Percentiles rank a stretch among this genome's conserved stretches.
These are phyloP conservation scores for Pseudocercospora fijiensis DNA, from an alignment of 2,329 filamentous ascomycete species.

Conservation along the genomic window DNA sequence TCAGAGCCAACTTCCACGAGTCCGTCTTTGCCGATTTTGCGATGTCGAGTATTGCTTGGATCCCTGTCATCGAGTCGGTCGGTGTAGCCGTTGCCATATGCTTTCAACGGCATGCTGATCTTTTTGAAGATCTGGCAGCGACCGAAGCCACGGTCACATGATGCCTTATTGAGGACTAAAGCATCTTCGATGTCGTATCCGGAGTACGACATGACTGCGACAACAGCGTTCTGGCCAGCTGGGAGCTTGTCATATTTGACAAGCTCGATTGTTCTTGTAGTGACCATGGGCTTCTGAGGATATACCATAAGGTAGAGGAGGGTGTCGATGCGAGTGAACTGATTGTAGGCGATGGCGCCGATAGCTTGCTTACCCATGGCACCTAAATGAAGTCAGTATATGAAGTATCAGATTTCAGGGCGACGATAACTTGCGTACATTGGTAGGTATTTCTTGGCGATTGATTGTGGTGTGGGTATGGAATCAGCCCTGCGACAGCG, in stretches of 20 bases:
- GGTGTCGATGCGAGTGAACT: slow-evolving; percentile 95
- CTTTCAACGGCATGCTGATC: slow-evolving; percentile 79
- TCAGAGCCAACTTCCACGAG: slow-evolving; percentile 81
- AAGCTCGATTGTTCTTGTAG: slow-evolving; percentile 92
- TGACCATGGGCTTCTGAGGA: slow-evolving; percentile 95
- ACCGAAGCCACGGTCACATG: slow-evolving; percentile 90
- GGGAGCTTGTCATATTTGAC: slow-evolving; percentile 97
- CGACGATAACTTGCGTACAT: background rate
- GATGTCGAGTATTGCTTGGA: slow-evolving; percentile 53
- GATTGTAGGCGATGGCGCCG: slow-evolving; percentile 95
- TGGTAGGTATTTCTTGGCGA: slow-evolving; percentile 82
- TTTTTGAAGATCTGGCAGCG: slow-evolving; percentile 98
- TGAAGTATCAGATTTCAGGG: background rate
- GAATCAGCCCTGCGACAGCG: slow-evolving; percentile 92
- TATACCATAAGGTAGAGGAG: slow-evolving; percentile 96
- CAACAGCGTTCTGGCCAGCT: slow-evolving; percentile 92
- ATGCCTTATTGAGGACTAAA: slow-evolving; percentile 93
- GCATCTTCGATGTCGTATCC: slow-evolving; percentile 99
- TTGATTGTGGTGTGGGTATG: slow-evolving; percentile 98
- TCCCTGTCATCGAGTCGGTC: slow-evolving; percentile 63
- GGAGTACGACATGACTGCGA: slow-evolving; percentile 98
- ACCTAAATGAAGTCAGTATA: slow-evolving; percentile 69
- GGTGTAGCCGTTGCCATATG: slow-evolving; percentile 76
- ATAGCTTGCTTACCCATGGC: slow-evolving; percentile 99
- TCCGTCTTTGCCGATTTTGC: slow-evolving; percentile 79